Evolutionary conservation across 2,329 filamentous ascomycete species (phyloP).

Genomic region (Aspergillus pseudotamarii): DNA sequence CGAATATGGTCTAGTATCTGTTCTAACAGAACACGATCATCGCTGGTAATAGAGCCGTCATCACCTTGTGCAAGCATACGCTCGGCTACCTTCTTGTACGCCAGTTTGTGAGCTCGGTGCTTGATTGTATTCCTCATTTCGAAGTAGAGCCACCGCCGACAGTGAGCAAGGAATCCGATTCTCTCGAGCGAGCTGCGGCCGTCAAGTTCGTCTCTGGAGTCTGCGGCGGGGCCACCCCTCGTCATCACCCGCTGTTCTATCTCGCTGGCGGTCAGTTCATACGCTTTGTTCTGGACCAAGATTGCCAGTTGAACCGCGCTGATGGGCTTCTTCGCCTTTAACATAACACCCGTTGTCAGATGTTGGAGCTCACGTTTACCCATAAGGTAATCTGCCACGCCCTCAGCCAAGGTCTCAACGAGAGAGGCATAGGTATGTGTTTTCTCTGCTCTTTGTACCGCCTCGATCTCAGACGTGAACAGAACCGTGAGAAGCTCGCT

Average conservation of each 20-base stretch:
- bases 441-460: not conserved
- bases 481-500: not conserved
- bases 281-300: not conserved
- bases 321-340: not conserved
- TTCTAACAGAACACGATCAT: not conserved
- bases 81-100: not conserved
- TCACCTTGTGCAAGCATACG: not conserved
- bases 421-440: not conserved
- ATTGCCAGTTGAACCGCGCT: not conserved
- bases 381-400: not conserved
- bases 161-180: not conserved
- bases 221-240: not conserved
- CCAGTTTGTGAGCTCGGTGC: not conserved
- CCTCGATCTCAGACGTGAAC: not conserved
- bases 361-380: not conserved
- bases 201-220: not conserved
- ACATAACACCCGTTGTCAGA: not conserved
- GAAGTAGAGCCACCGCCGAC: slow-evolving; percentile 2
- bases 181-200: not conserved
- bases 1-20: not conserved
- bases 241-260: not conserved
- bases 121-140: not conserved
- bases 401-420: not conserved
- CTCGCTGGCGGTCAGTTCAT: not conserved
- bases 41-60: not conserved